Evolutionary conservation across 176 grass and related monocot species (phyloP).

Genomic region (Echinochloa phyllopogon): DNA sequence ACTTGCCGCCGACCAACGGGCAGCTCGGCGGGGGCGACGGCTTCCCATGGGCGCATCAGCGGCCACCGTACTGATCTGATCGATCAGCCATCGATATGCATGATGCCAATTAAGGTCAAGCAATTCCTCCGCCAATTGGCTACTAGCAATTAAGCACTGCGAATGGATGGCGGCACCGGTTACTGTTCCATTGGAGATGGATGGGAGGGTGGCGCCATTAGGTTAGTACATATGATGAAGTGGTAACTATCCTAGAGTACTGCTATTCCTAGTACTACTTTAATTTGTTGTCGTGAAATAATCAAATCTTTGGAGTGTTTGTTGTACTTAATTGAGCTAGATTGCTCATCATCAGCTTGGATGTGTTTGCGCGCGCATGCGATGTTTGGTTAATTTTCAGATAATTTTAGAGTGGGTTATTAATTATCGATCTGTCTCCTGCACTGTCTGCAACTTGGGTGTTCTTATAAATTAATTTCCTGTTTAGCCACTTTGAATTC

Average conservation of each 20-base stretch:
- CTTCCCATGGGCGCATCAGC: conserved; percentile 68
- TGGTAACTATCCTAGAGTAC: conserved; percentile 42
- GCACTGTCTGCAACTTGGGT: conserved; percentile 24
- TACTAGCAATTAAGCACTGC: background rate
- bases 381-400: background rate
- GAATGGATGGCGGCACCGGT: conserved; percentile 29
- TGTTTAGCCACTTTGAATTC: conserved; percentile 6
- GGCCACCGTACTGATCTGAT: conserved; percentile 64
- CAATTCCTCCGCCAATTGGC: background rate
- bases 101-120: background rate
- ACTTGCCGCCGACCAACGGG: conserved; percentile 58
- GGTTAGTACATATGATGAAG: conserved; percentile 67
- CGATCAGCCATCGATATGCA: background rate
- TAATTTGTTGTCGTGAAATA: conserved; percentile 38
- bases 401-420: background rate
- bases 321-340: conserved; percentile 46
- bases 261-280: conserved; percentile 6
- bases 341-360: conserved; percentile 26
- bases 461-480: conserved; percentile 3
- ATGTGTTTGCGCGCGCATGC: background rate
- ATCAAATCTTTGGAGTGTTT: conserved; percentile 46
- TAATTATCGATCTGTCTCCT: background rate
- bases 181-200: conserved; percentile 67
- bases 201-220: conserved; percentile 33
- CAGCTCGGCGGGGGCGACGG: conserved; percentile 68